Base-by-base conservation (phyloP, 2,329 filamentous ascomycete genomes). In the Monosporascus ibericus region DNA sequence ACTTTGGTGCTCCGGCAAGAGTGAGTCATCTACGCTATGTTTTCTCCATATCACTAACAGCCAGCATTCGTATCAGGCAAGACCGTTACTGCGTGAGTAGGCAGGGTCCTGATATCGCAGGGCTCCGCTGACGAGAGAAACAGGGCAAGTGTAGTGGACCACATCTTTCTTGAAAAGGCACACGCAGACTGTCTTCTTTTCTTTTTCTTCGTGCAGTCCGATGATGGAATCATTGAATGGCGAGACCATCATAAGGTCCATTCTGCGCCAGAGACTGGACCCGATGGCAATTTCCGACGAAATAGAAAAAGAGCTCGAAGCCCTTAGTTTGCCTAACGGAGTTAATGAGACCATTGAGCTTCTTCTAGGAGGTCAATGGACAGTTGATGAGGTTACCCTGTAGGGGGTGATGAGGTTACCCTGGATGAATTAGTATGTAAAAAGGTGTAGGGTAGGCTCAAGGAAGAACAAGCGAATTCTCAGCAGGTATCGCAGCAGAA, bases 1-100 rank as follows among this genome's bases (percentile, higher is more conserved):
- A 1, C 47, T 70, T 0, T 69, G 64, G 67, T 66, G 61, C 36
- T 65, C 58, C 1, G 67, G 67, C 0, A 70, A 67, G 39, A 66
- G 65, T 68, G 39, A 54, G 63, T 56, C 30, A 49, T 48, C 6
- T 14, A 17, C 7, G 5, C 5, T 49, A 2, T 48, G 36, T 53
- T 2, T 5, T 5, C 27, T 34, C 11, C 30, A 34, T 34, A 34
- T 14, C 30, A 34, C 30, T 34, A 34, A 34, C 30, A 14, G 11
- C 11, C 9, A 34, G 30, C 30, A 66, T 62, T 67, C 50, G 65
- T 65, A 0, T 64, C 64, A 0, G 65, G 65, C 5, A 68, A 68
- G 49, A 63, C 60, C 4, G 57, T 63, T 48, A 36, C 62, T 42
- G 20, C 30, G 46, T 44, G 24, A 42, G 17, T 55, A 34, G n/a